Conservation (phyloP, 2,329 filamentous ascomycete genomes). For the Triangularia setosa region DNA sequence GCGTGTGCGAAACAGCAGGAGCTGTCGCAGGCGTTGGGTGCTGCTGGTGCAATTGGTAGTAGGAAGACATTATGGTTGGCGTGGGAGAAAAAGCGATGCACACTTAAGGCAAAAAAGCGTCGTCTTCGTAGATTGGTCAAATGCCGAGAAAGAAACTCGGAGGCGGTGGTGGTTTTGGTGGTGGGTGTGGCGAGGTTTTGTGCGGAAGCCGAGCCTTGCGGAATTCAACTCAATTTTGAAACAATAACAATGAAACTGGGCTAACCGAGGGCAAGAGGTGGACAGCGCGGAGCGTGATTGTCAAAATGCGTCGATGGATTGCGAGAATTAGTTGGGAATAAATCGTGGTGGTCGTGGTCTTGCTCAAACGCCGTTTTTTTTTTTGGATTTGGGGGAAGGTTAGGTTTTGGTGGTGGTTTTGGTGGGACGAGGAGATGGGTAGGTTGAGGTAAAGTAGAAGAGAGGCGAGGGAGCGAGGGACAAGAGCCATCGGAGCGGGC, state of each 20-base stretch:
- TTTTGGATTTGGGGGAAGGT: slow-evolving; percentile 7
- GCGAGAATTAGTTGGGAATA: slow-evolving; percentile 1
- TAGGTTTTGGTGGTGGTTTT: slow-evolving; percentile 21
- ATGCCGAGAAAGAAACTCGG: slow-evolving; percentile 11
- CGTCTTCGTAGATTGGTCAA: neutral
- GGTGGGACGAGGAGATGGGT: slow-evolving; percentile 24
- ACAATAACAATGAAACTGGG: slow-evolving; percentile 22
- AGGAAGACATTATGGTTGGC: slow-evolving; percentile 52
- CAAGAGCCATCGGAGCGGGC: slow-evolving; percentile 25
- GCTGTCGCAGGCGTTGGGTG: slow-evolving; percentile 52
- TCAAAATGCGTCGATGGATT: neutral
- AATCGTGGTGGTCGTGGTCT: slow-evolving; percentile 13
- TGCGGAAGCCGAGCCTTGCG: slow-evolving; percentile 13
- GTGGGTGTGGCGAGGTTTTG: slow-evolving; percentile 14
- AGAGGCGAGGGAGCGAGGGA: slow-evolving; percentile 27
- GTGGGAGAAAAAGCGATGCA: slow-evolving; percentile 12
- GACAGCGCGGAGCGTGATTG: neutral
- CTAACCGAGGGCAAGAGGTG: slow-evolving; percentile 9
- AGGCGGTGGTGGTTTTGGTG: slow-evolving; percentile 2
- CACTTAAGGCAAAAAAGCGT: slow-evolving; percentile 8
- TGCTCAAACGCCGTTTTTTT: slow-evolving; percentile 8
- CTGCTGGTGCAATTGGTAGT: slow-evolving; percentile 58
- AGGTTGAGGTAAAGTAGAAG: slow-evolving; percentile 27
- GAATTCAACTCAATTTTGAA: slow-evolving; percentile 15
- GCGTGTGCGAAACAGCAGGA: slow-evolving; percentile 62